phyloP scores from a whole-genome alignment of 1,284 basidiomycete genomes.

The Malassezia sympodialis region DNA sequence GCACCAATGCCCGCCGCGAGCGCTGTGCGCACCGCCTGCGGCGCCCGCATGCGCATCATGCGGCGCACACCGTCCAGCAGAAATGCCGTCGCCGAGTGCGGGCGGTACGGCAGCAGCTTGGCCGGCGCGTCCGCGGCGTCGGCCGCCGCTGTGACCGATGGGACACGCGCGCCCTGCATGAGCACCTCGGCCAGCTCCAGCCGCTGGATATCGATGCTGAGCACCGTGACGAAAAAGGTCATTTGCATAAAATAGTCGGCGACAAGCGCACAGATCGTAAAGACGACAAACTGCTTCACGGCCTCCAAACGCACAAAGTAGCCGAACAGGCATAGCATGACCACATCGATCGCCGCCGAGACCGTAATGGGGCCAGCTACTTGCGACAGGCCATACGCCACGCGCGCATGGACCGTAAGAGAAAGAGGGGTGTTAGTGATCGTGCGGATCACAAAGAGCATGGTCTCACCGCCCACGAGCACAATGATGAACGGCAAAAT shows the following conservation, averaged over 20 bases:
- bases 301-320: constrained; percentile 63
- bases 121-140: not conserved
- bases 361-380: constrained; percentile 83
- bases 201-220: constrained; percentile 80
- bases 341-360: constrained; percentile 78
- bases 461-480: constrained; percentile 92
- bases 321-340: constrained; percentile 68
- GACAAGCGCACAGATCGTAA: constrained; percentile 83
- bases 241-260: constrained; percentile 92
- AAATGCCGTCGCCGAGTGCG: not conserved
- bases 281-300: constrained; percentile 83
- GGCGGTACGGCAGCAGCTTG: constrained; percentile 2
- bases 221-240: constrained; percentile 78
- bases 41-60: constrained; percentile 2
- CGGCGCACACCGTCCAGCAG: constrained; percentile 2
- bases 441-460: constrained; percentile 82
- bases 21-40: not conserved
- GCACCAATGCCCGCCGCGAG: not conserved
- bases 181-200: constrained; percentile 56
- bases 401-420: constrained; percentile 79
- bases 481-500: constrained; percentile 85
- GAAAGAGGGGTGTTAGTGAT: constrained; percentile 80
- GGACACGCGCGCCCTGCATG: constrained; percentile 8
- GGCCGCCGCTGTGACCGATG: not conserved
- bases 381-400: constrained; percentile 73